phyloP scores from a whole-genome alignment of 148 eudicot genomes.

The Spergularia marina region DNA sequence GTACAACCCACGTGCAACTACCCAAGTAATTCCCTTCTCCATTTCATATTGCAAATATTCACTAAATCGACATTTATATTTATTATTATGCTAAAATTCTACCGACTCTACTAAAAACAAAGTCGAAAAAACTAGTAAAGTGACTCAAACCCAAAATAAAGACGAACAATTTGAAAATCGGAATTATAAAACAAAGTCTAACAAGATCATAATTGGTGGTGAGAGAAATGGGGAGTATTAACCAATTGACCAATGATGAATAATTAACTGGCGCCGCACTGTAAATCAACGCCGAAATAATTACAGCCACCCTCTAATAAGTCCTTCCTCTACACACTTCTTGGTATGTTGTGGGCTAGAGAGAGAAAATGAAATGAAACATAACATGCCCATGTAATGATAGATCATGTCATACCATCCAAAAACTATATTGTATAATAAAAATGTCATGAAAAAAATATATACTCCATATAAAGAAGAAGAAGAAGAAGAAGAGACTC shows the following conservation, averaged over 20 bases:
- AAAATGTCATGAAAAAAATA: neutral
- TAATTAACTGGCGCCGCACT: constrained; percentile 32
- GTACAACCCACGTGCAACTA: constrained; percentile 27
- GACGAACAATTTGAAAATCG: neutral
- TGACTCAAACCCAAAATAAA: neutral
- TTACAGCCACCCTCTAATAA: constrained; percentile 25
- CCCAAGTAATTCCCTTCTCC: too few relatives aligned
- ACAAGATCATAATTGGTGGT: neutral
- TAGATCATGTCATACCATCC: neutral
- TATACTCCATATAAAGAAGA: neutral
- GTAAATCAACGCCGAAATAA: constrained; percentile 29
- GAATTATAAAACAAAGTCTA: neutral
- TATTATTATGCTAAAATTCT: too few relatives aligned
- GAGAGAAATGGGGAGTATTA: neutral
- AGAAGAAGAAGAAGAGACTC: too few relatives aligned
- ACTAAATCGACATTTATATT: too few relatives aligned
- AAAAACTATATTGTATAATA: neutral
- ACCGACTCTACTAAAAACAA: too few relatives aligned
- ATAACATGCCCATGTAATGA: constrained; percentile 16
- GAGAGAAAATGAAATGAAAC: neutral
- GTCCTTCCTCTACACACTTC: neutral
- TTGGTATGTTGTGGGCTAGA: constrained; percentile 9
- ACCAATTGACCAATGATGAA: constrained; percentile 15
- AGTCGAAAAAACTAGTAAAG: too few relatives aligned
- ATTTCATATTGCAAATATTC: too few relatives aligned